Evolutionary conservation across 78 protist species (phyloP), one percentile per base, ranked within the genome.

Genomic region (Paratrimastix pyriformis): DNA sequence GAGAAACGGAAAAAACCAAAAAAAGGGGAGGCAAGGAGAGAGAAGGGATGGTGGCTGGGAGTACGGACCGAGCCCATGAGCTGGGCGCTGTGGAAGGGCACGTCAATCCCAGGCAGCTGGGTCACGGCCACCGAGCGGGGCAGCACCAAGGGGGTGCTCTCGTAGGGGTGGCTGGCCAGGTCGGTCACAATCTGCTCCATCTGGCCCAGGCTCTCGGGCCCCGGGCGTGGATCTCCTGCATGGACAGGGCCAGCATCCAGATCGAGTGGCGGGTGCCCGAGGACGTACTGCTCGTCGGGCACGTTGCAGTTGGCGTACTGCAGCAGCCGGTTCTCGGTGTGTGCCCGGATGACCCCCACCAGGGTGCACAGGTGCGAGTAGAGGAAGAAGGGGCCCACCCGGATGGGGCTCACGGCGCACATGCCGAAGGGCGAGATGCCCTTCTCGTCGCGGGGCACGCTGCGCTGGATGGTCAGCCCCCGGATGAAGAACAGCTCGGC

Each of bases 21-120:
- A n/a, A n/a, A n/a, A n/a, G n/a, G n/a, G n/a, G n/a, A n/a, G n/a
- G n/a, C n/a, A n/a, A n/a, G n/a, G n/a, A n/a, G n/a, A n/a, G n/a
- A n/a, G n/a, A n/a, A n/a, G n/a, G n/a, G n/a, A n/a, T n/a, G n/a
- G n/a, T n/a, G n/a, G n/a, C n/a, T n/a, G n/a, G n/a, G n/a, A n/a
- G n/a, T n/a, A n/a, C n/a, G 46, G 7, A n/a, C 89, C 38, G 85
- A 84, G 24, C 39, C 1, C 26, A 55, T 59, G 44, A 85, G 52
- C 60, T 71, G 45, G 29, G 55, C 21, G 33, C 78, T 65, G 79
- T 86, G 90, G 86, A 86, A 86, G 13, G 90, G 90, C 48, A 86
- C 86, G 77, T 86, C 90, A 50, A 86, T 86, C 52, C 90, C 90
- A 24, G 75, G 76, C 6, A 86, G 84, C 65, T 85, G 90, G 38